These are phyloP conservation scores for Mytilinidion resinicola DNA, from an alignment of 495 filamentous ascomycete genomes.

Conservation along the genomic window DNA sequence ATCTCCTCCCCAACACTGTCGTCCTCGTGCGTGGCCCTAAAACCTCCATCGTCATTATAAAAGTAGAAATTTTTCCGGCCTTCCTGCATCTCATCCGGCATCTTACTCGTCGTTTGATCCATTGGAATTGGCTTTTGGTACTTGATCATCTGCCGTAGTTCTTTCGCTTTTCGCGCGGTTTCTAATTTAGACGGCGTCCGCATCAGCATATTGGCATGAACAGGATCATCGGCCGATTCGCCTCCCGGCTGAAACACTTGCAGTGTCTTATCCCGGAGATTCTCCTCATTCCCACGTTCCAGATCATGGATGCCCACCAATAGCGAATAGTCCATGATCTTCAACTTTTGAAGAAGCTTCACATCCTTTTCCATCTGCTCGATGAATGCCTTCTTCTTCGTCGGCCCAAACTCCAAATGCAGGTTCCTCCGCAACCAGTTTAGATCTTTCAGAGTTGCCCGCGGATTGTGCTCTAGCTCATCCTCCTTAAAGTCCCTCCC, in stretches of 20 bases:
- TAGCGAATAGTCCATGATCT: conserved; percentile 99
- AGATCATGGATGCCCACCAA: conserved; percentile 91
- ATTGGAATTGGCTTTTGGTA: conserved; percentile 86
- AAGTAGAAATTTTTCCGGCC: conserved; percentile 64
- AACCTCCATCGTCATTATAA: conserved; percentile 90
- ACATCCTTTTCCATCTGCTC: conserved; percentile 87
- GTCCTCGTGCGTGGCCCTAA: conserved; percentile 88
- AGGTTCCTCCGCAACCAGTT: conserved; percentile 90
- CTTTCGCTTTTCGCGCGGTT: conserved; percentile 82
- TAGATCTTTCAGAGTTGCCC: conserved; percentile 91
- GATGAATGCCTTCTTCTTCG: conserved; percentile 79
- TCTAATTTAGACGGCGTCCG: conserved; percentile 93
- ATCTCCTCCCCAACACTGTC: conserved; percentile 80
- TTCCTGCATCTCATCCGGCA: conserved; percentile 80
- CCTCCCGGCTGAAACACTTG: conserved; percentile 93
- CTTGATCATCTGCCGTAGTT: conserved; percentile 87
- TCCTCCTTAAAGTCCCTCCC: conserved; percentile 88
- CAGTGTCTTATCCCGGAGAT: conserved; percentile 88
- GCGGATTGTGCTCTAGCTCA: conserved; percentile 76
- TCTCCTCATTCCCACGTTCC: conserved; percentile 85
- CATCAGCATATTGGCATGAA: conserved; percentile 59
- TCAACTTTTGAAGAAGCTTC: conserved; percentile 70
- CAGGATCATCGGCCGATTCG: conserved; percentile 45
- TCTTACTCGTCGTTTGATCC: conserved; percentile 70
- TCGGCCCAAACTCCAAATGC: conserved; percentile 77